Base-by-base conservation (phyloP, 805 yeast genomes). In the Lipomyces orientalis region DNA sequence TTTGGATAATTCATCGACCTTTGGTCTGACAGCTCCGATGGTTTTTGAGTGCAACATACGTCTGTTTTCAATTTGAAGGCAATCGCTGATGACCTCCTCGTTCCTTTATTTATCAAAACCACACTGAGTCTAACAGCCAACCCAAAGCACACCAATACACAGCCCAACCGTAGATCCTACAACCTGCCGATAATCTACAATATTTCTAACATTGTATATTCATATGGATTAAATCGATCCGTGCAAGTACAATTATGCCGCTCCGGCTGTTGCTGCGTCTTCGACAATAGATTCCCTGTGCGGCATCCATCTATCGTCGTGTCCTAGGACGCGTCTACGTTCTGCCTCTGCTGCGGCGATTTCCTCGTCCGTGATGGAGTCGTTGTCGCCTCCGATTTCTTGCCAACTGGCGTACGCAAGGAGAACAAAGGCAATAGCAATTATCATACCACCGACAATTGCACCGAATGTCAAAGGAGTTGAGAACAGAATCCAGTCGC, bases 401-500 rank as follows among this genome's bases (percentile, higher is more conserved):
- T 55, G 77, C 85, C 76, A 83, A 82, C 74, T 71, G 9, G 80
- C 79, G 64, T 75, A 73, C 4, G 79, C 71, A 73, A 92, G 82
- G 51, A 91, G 76, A 0, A 78, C 83, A 76, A 91, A 92, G 0
- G 97, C 97, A 29, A 82, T 74, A 51, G 90, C 83, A 46, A 91
- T 90, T 58, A 91, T 76, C 3, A 85, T 57, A 65, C 93, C 92
- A 7, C 97, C 97, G 2, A 85, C 1, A 35, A 90, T 69, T 65
- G 91, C 95, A 35, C 82, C 84, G 1, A 75, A 52, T 16, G 86
- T 82, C 62, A 91, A 80, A 1, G 77, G 80, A 31, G 86, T 84
- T 4, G 88, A 90, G 78, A 89, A 90, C 9, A 89, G 72, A 0
- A 84, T 63, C 88, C 90, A 90, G 75, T 91, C 97, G 25, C 87